A percentile compares a stretch with the other conserved stretches of the same genome.
phyloP scores from a whole-genome alignment of 192 early-diverging fungal genomes.

The Geranomyces michiganensis region DNA sequence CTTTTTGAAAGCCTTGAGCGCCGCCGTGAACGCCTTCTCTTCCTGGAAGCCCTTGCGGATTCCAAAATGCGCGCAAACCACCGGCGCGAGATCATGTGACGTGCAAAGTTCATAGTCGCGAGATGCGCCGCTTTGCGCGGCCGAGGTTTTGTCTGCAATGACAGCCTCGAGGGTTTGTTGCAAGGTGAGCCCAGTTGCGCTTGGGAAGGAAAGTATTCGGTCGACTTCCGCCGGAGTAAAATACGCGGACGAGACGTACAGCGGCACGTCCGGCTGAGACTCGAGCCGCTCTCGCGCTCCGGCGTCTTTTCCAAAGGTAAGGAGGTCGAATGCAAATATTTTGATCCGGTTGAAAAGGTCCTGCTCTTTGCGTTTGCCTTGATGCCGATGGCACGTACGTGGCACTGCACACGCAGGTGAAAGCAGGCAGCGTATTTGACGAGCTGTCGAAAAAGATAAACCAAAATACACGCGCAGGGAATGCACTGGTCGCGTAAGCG shows the following conservation, averaged over 20 bases:
- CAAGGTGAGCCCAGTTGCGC: background rate
- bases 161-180: constrained; percentile 14
- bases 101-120: constrained; percentile 20
- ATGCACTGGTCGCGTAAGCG: too few species aligned
- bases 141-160: constrained; percentile 5
- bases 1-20: constrained; percentile 9
- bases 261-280: constrained; percentile 2
- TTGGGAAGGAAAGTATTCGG: constrained; percentile 6
- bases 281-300: constrained; percentile 20
- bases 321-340: constrained; percentile 12
- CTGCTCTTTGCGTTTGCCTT: too few species aligned
- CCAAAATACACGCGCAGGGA: too few species aligned
- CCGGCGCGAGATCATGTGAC: constrained; percentile 23
- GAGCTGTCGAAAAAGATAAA: too few species aligned
- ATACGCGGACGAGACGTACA: constrained; percentile 15
- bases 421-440: too few species aligned
- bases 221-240: constrained; percentile 5
- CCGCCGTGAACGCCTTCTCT: constrained; percentile 16
- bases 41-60: constrained; percentile 25
- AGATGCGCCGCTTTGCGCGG: background rate
- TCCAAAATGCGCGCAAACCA: background rate
- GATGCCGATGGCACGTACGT: too few species aligned
- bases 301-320: constrained; percentile 5
- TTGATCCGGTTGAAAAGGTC: background rate
- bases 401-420: too few species aligned